Evolutionary conservation across 139 green algal genomes (phyloP), one percentile per base, ranked within the genome.

Genomic region (Coelastrella sp.): DNA sequence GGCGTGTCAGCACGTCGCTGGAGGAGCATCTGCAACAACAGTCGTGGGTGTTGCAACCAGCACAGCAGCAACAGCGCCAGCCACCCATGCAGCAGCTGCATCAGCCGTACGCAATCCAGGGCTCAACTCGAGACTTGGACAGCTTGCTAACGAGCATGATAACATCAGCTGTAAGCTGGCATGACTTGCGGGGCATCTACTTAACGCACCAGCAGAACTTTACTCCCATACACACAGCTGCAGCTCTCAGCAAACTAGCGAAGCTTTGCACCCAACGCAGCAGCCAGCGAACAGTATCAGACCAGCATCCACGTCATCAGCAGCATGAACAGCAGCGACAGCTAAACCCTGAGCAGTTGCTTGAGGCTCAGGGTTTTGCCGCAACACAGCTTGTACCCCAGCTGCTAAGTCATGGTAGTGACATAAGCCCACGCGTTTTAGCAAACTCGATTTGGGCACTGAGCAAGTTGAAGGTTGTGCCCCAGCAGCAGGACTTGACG

Each of bases 371-470:
- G 7, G 58, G 47, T 6, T 66, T 89, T 0, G 73, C 66, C 3
- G 3, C 23, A 13, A 22, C 19, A 13, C 54, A 68, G 68, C 85
- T 89, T 73, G 54, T 89, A 74, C 85, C 73, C 7, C 73, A 75
- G 56, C 59, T 89, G 58, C 11, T 61, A 11, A 10, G 4, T 16
- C 20, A 74, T 10, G 71, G 20, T 7, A 7, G 2, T n/a, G 60
- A 19, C 10, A 58, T 90, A 60, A 56, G 64, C 23, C n/a, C 86
- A 6, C 75, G 86, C 7, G 76, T 59, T 22, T n/a, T 80, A 58
- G 86, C 86, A 7, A 90, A 90, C 23, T 22, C 22, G 17, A 47
- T 56, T 4, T 90, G 86, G 86, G 86, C 86, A 5, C 86, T 90
- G 5, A 77, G 56, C 8, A 90, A 90, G 86, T 32, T 83, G 19